Base-by-base conservation (phyloP, 768 basidiomycete genomes). In the Hydnomerulius pinastri region DNA sequence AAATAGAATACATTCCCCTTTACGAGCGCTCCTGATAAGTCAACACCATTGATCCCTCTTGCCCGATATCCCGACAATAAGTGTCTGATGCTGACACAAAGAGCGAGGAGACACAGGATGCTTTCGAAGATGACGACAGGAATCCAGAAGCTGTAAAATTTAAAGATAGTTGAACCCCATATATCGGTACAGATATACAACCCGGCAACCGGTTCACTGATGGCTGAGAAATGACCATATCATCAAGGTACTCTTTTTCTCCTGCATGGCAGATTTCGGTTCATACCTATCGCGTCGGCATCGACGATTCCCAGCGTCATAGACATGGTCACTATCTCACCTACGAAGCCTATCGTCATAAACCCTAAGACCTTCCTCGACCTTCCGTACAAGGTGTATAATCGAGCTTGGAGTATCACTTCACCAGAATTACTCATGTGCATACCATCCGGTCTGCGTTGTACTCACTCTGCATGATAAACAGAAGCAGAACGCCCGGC, bases 1-100 rank as follows among this genome's bases (percentile, higher is more conserved):
- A 54, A 54, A 37, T 62, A 62, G 20, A 42, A 20, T 12, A n/a
- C 35, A 12, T 48, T 63, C 4, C 46, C 61, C 24, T 37, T 57
- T 24, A 63, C 11, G 12, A 60, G 48, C 3, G 23, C 27, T 6
- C 43, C 39, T 23, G 55, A 15, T 35, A 63, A n/a, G n/a, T 25
- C 11, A 0, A 54, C 29, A 2, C 48, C 49, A 6, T 46, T 20
- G 10, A 32, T 8, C 18, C 47, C 43, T 25, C 23, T 29, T 4
- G 40, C 20, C 7, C 29, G 48, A 35, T 35, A 37, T 29, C 29
- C 48, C 4, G 21, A 40, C 12, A 37, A 7, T 50, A 49, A 30
- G 13, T 21, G 37, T 20, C 38, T 18, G 24, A 58, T 3, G 15
- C 42, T 49, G 9, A 38, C 29, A 53, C 53, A 58, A 15, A 46